phyloP scores from a whole-genome alignment of 495 filamentous ascomycete species.

The Emericellopsis terricola region DNA sequence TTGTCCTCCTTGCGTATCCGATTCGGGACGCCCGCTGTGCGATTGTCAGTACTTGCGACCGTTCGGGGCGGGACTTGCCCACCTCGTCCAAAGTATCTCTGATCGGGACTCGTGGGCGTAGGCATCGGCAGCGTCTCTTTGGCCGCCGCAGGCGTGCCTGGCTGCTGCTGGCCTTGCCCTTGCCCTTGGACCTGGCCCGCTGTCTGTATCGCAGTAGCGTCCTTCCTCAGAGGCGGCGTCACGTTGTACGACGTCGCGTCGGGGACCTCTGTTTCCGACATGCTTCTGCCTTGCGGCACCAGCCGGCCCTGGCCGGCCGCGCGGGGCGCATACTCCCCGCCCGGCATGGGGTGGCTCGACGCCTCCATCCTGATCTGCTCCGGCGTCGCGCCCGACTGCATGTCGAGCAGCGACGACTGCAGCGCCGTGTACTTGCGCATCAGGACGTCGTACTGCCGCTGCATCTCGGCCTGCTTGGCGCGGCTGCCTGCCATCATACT shows the following conservation, averaged over 20 bases:
- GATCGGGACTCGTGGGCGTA: constrained; percentile 17
- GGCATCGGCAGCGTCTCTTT: neutral
- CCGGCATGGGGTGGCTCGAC: constrained; percentile 1
- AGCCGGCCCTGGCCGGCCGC: neutral
- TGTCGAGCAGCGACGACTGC: constrained; percentile 16
- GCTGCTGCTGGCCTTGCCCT: constrained; percentile 1
- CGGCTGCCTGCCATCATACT: constrained; percentile 17
- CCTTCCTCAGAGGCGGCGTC: constrained; percentile 16
- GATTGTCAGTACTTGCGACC: constrained; percentile 11
- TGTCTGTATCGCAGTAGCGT: too few relatives aligned
- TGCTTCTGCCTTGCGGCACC: constrained; percentile 10
- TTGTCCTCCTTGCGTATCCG: constrained; percentile 32
- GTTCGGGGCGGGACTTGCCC: constrained; percentile 11
- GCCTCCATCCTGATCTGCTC: constrained; percentile 3
- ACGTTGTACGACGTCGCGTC: constrained; percentile 15
- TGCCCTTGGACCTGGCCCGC: too few relatives aligned
- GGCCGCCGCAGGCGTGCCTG: constrained; percentile 3
- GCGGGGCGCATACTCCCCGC: constrained; percentile 2
- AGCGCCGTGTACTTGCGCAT: constrained; percentile 21
- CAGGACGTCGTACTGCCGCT: constrained; percentile 20
- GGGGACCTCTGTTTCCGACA: constrained; percentile 17
- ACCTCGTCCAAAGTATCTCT: constrained; percentile 28
- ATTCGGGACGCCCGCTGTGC: constrained; percentile 36
- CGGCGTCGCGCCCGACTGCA: constrained; percentile 9
- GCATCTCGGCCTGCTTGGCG: constrained; percentile 22